Evolutionary conservation across 1,139 yeast species (phyloP), one percentile per base, ranked within the genome.

Genomic region (Saccharomyces hybrid): DNA sequence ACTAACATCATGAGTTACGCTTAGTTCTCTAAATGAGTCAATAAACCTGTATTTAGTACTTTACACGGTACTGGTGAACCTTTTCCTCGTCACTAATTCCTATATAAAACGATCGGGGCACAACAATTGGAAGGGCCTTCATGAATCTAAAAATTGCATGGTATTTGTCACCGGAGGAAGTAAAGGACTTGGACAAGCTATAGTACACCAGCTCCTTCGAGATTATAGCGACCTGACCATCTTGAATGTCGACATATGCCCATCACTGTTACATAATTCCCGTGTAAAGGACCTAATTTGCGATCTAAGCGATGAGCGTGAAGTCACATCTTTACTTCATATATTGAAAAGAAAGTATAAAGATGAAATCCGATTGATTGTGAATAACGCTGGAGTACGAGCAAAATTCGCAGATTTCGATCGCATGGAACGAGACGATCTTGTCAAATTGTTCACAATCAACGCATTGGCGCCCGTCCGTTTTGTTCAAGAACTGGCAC

Each of bases 341-440:
- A 54, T 59, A 6, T 71, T 83, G 46, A 68, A 70, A 25, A 34
- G 54, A 1, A 54, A 61, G n/a, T 62, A 68, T 9, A 71, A 72
- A 2, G 49, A 50, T n/a, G 59, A 64, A 23, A 71, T 86, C 1
- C 77, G 83, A 31, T 72, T 86, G 0, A 67, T 88, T 47, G 72
- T 90, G 27, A 85, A 86, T 64, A 88, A 88, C 67, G 96, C 95
- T 0, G 96, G 93, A 0, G 71, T 83, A 8, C 74, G 91, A 51
- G 82, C 81, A 49, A 69, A 70, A 27, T 68, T 59, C 55, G 73
- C 76, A 46, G 61, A 76, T 1, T 59, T 85, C 2, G 57, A 76
- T 11, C 73, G 76, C 5, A 55, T 79, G 50, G 54, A 70, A 0
- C 68, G 62, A 2, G 62, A 63, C 0, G 70, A 73, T 9, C 71